Percentiles rank a stretch among this genome's conserved stretches.
phyloP scores from a whole-genome alignment of 23 red algal genomes.

The Agarophyton chilense region DNA sequence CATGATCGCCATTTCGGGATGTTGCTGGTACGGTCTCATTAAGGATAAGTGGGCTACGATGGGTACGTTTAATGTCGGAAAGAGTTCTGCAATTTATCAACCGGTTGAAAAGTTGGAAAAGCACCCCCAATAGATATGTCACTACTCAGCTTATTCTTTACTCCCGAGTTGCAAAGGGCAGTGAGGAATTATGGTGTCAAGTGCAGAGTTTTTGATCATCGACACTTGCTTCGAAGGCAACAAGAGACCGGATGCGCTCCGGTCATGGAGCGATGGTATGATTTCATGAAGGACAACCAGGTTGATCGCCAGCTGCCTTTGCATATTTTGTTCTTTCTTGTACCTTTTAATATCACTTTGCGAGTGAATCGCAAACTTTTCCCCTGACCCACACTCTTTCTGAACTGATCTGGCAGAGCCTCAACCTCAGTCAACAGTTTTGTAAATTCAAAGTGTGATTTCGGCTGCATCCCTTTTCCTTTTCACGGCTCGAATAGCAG shows the following conservation, averaged over 20 bases:
- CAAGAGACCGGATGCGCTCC: too few relatives aligned
- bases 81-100: conserved; percentile 18
- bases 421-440: background rate
- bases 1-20: conserved; percentile 74
- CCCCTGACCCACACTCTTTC: background rate
- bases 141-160: background rate
- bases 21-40: conserved; percentile 85
- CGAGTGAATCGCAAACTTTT: too few relatives aligned
- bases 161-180: background rate
- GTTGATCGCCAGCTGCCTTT: too few relatives aligned
- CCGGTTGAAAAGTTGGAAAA: conserved; percentile 57
- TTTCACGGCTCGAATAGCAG: too few relatives aligned
- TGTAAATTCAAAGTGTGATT: background rate
- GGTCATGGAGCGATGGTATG: background rate
- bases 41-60: conserved; percentile 83
- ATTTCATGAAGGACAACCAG: background rate
- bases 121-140: background rate
- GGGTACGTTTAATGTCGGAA: conserved; percentile 69
- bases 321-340: too few relatives aligned
- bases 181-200: background rate
- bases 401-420: background rate
- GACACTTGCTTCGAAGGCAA: background rate
- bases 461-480: background rate
- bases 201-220: background rate
- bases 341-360: too few relatives aligned